phyloP scores from a whole-genome alignment of 345 rosid genomes.

The Microcos paniculata region DNA sequence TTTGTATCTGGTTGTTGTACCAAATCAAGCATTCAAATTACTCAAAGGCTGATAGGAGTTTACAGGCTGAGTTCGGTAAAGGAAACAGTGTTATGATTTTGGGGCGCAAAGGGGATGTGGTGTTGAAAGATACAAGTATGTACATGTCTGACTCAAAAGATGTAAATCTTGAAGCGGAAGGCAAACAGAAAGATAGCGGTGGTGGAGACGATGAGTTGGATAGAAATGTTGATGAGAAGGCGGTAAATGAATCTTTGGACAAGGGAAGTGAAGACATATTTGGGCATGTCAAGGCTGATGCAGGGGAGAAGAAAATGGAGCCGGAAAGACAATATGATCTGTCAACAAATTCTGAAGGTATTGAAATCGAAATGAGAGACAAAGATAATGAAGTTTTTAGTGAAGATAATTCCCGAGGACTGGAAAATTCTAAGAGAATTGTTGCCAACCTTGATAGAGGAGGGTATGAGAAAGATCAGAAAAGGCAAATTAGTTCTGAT shows the following conservation, averaged over 20 bases:
- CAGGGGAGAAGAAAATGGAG: not conserved
- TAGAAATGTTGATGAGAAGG: not conserved
- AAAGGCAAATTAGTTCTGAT: not conserved
- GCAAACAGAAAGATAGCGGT: not conserved
- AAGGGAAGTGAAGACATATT: not conserved
- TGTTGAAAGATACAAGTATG: not conserved
- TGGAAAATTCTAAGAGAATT: not conserved
- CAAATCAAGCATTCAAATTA: not conserved
- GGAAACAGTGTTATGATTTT: not conserved
- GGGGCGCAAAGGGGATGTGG: not conserved
- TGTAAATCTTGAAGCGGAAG: not conserved
- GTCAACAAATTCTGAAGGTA: not conserved
- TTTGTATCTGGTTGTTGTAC: constrained; percentile 3
- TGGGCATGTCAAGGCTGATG: not conserved
- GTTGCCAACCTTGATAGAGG: not conserved
- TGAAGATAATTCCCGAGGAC: not conserved
- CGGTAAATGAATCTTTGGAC: not conserved
- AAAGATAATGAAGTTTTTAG: not conserved
- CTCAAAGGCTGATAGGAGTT: not conserved
- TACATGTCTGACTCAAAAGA: not conserved
- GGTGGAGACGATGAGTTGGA: not conserved
- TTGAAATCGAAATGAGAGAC: not conserved
- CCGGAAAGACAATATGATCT: not conserved
- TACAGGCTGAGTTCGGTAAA: not conserved
- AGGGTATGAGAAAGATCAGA: not conserved